Conservation (phyloP, 805 yeast genomes). For the Ascoidea tarda region DNA sequence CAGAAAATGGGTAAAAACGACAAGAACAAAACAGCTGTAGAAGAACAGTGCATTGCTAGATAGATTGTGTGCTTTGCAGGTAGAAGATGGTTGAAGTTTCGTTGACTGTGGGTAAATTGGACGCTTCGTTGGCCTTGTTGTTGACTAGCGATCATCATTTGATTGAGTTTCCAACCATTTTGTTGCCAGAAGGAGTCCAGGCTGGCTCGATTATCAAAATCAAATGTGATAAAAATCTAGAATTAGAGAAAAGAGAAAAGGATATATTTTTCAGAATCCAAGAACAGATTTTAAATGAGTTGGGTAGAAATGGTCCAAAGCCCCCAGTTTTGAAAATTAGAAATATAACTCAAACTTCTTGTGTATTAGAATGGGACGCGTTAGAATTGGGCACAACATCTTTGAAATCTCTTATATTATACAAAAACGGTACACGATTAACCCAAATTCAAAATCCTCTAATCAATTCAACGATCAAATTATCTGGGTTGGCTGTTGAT, state of each 20-base stretch:
- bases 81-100: constrained; percentile 70
- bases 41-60: neutral
- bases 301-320: constrained; percentile 61
- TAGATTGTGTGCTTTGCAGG: no score
- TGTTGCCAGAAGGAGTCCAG: constrained; percentile 77
- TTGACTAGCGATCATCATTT: constrained; percentile 87
- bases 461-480: constrained; percentile 65
- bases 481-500: constrained; percentile 86
- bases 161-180: constrained; percentile 91
- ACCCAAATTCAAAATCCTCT: constrained; percentile 79
- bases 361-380: constrained; percentile 90
- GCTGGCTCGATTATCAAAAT: constrained; percentile 90
- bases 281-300: constrained; percentile 53
- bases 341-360: constrained; percentile 87
- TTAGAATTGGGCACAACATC: constrained; percentile 73
- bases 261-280: constrained; percentile 51
- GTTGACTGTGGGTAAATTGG: constrained; percentile 88
- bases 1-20: neutral
- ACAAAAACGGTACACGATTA: constrained; percentile 58
- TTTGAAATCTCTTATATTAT: constrained; percentile 61
- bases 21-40: neutral
- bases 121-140: constrained; percentile 84
- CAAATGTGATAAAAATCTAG: constrained; percentile 64
- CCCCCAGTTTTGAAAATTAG: constrained; percentile 53
- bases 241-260: constrained; percentile 47